Base-by-base conservation (phyloP, 768 basidiomycete species). In the Cystobasidium ongulense region DNA sequence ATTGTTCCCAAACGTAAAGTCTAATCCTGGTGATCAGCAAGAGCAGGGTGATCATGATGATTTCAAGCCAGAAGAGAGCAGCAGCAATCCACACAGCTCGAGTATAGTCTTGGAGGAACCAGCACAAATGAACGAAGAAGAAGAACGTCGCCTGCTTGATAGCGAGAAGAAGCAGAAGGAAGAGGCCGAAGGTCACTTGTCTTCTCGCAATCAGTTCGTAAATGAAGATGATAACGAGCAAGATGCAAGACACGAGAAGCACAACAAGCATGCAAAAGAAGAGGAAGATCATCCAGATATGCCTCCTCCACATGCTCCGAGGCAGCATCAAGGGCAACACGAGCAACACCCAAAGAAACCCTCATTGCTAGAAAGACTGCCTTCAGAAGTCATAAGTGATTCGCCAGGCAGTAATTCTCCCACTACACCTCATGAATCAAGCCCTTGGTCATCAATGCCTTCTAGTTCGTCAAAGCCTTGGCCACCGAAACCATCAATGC, bases 61-160 rank as follows among this genome's bases (percentile, higher is more conserved):
- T 50, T 50, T 21, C 46, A 50, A 50, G 15, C 15, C 3, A 11
- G 21, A 50, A 11, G 18, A 50, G 15, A 50, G 18, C 18, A 50
- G n/a, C 46, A 50, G 46, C 46, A 50, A 11, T 8, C n/a, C 46
- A 4, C 15, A n/a, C 46, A 21, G 8, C n/a, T 50, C 46, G 15
- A n/a, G 46, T 50, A 50, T 50, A 50, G 57, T 59, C 33, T 35
- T 59, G 21, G 57, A 27, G 25, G 57, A 59, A 59, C 57, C 57
- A 29, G 29, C 33, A 10, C 57, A 59, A 35, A 59, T 59, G 57
- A 59, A 27, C 27, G 57, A 59, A 35, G 57, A 59, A 59, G 57
- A 59, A 10, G 57, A 59, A 59, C 27, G 11, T 3, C 25, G 57
- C 11, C 29, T 59, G 33, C 25, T 59, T 17, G 33, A 59, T 17